Base-by-base conservation (phyloP, 2,329 filamentous ascomycete genomes). In the Exophiala sp. region DNA sequence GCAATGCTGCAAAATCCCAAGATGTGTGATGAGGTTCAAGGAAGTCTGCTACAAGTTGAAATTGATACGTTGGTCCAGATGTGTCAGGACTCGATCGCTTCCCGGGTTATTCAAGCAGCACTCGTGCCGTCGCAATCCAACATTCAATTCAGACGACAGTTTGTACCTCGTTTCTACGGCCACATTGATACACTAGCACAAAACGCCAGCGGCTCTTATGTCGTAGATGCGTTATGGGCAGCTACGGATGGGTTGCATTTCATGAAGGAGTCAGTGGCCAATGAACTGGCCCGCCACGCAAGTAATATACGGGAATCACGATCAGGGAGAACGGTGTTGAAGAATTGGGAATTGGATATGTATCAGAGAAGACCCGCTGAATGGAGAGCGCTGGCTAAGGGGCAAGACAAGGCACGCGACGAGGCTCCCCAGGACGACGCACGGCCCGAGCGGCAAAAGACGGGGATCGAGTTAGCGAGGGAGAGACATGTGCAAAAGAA, bases 1-100 rank as follows among this genome's bases (percentile, higher is more conserved):
- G 75, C 87, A 3, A 87, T 99, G 75, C 82, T 97, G 47, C 74
- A 81, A 6, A 85, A 89, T 21, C 82, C 88, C 0, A 89, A 89
- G 0, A 76, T 91, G 1, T 79, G 82, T 52, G 82, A 82, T 47
- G 78, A 91, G 9, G 81, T 95, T 32, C 89, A 94, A 66, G 81
- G 85, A 12, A 82, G 86, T n/a, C 71, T 94, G 20, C 73, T 86
- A 16, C 75, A 81, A 3, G 78, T 87, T 61, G 74, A 77, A 9
- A 68, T 72, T 42, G 80, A 76, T 49, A 79, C 74, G 18, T 76
- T 85, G 50, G 67, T 89, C 32, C 75, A 78, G 36, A 81, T 97
- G 50, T 85, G 89, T 21, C 86, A 77, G 56, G 80, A 85, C 62
- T 71, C 75, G 5, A 75, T 74, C 8, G 74, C 77, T 3, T 86